Percentiles rank a stretch among this genome's conserved stretches.
Evolutionary conservation across 208 protist genomes (phyloP).

Genomic region (Crithidia bombi): DNA sequence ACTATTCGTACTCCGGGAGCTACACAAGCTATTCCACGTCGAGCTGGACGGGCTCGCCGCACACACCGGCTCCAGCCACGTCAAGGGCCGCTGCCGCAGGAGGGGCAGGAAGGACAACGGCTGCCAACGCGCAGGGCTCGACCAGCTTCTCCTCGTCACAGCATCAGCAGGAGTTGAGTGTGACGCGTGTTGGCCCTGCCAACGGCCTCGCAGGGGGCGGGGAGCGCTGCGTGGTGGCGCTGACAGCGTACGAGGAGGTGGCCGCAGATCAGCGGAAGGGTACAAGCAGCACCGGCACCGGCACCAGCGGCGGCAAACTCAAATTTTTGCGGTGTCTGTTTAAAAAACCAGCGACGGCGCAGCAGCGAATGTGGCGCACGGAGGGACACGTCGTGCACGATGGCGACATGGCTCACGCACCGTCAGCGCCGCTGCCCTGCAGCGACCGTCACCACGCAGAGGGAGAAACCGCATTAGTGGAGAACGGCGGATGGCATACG

Average conservation of each 20-base stretch:
- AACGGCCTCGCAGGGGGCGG: background rate
- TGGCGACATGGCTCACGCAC: background rate
- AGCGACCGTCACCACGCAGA: background rate
- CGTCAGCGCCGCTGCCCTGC: background rate
- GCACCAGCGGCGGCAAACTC: background rate
- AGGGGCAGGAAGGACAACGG: no score
- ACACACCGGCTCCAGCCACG: background rate
- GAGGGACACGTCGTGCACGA: slow-evolving; percentile 9
- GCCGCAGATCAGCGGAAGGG: background rate
- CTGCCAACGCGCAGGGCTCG: background rate
- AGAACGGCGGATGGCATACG: background rate
- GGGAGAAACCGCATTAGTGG: background rate
- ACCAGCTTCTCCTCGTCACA: slow-evolving; percentile 10
- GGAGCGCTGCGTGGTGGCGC: background rate
- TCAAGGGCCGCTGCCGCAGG: background rate
- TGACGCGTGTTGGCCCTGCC: slow-evolving; percentile 1
- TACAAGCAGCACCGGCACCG: background rate
- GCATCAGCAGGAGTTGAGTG: slow-evolving; percentile 6
- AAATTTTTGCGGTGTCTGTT: slow-evolving; percentile 11
- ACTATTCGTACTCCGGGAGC: slow-evolving; percentile 34
- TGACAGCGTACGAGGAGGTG: slow-evolving; percentile 38
- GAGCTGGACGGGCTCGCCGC: background rate
- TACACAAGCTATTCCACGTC: slow-evolving; percentile 1
- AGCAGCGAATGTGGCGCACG: slow-evolving; percentile 22
- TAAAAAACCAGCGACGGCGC: background rate